Evolutionary conservation across 371 early-diverging fungal genomes (phyloP), one percentile per base, ranked within the genome.

Genomic region (Rhizopus delemar): DNA sequence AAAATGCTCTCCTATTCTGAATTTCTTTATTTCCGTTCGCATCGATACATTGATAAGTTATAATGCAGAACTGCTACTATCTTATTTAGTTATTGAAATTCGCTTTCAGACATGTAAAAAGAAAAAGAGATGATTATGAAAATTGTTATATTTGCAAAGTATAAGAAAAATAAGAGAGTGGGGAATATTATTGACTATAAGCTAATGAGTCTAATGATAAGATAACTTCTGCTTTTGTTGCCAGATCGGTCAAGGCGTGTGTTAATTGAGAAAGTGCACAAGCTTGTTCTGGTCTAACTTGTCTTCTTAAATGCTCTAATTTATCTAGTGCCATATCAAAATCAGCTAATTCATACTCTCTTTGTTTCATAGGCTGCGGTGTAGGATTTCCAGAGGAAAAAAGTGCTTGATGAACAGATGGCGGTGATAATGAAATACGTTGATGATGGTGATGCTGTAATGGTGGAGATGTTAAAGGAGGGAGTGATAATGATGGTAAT

Each of bases 201-300:
- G 68, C 62, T 51, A 67, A 62, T 36, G 68, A 67, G 52, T 67
- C 68, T 52, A 67, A 56, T 8, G 68, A 67, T 48, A 67, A 45
- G n/a, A 67, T 54, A 4, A 65, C 64, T 50, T 73, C 67, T 34
- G 67, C 65, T 50, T 73, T 66, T 29, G 67, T 51, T 8, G 67
- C 70, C 5, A 73, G 55, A 34, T 69, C 65, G 39, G 55, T 54
- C 31, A 73, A 51, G 8, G 66, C 53, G 49, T 64, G 62, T 9
- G 62, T 66, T 9, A 73, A 38, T 60, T 67, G 65, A 28, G 73
- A 65, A 8, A 73, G 46, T 16, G 73, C 68, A 60, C 65, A 61
- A 31, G 67, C 60, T 51, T 73, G 73, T 16, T 73, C 73, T 13
- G 66, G 69, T 56, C 67, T 59, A 8, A 69, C 70, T 56, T 65